Evolutionary conservation across 179 eudicot genomes (phyloP), one percentile per base, ranked within the genome.

Genomic region (Drosera spatulata): DNA sequence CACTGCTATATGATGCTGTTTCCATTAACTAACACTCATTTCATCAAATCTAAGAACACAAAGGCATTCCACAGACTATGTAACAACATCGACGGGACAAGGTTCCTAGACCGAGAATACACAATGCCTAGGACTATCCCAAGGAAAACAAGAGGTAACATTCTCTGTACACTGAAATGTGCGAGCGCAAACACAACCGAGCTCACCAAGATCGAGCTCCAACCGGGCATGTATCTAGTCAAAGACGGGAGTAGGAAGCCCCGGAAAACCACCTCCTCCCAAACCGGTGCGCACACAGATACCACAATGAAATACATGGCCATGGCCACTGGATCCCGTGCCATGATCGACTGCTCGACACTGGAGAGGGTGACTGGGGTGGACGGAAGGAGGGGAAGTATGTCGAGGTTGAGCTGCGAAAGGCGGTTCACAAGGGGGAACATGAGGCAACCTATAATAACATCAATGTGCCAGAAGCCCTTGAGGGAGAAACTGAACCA

Each of bases 21-120:
- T 43, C 45, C 33, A 22, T 43, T 4, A 43, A 60, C 45, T 61
- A 42, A 7, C 7, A n/a, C 59, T 55, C 51, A 85, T 77, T 85
- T 88, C 96, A 88, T 88, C 58, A 88, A 62, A 76, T 81, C 96
- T 61, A 88, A 69, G 65, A 88, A 88, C 59, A 88, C 93, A 65
- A 88, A 88, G 39, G 83, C 87, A 71, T 88, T 88, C 96, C 96
- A 88, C 53, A 88, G 76, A 57, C 96, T 85, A 48, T 88, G 96
- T 76, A 87, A 74, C 60, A 87, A 72, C 80, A 87, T 82, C 11
- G 91, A 80, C 10, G 96, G 88, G 43, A 87, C 54, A 39, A 87
- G 79, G 73, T 87, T 87, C 67, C 88, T 79, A 5, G 96, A 82
- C 67, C 96, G 77, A 11, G 88, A 70, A 68, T 79, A 87, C 50